Evolutionary conservation across 192 early-diverging fungal genomes (phyloP), one percentile per base, ranked within the genome.

Genomic region (Podila horticola): DNA sequence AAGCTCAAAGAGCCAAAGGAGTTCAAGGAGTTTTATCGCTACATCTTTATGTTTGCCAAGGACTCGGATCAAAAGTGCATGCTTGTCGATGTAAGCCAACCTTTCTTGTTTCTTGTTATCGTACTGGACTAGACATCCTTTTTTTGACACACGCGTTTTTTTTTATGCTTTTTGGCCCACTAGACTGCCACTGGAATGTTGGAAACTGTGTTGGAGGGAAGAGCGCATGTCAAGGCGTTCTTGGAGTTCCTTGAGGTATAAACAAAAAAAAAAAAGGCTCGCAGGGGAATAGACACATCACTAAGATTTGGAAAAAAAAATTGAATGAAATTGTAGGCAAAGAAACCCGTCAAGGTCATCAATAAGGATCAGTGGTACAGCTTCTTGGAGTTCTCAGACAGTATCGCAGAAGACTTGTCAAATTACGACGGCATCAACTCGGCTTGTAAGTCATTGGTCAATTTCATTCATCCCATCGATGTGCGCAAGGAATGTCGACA

Each of bases 341-440:
- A 83, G 57, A 74, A 86, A 26, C 85, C 85, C 8, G 85, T 91
- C 57, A 88, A 88, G 50, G 91, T 90, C 5, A 87, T 92, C 49
- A 92, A 89, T 64, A 83, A 84, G 36, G 92, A 93, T 67, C 92
- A 93, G 69, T 93, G 92, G 92, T 71, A 82, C 36, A 90, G 82
- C 62, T 90, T 92, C 58, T 71, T 89, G 22, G 92, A 92, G 13
- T 93, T 93, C 75, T 75, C 84, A 7, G 76, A 73, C 19, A 83
- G 83, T 0, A 74, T 92, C 3, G 59, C 67, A 7, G 75, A 84
- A 22, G 88, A 90, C 59, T 69, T 92, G 19, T 65, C 74, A 26
- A 85, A 84, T 34, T 91, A 92, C 61, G 92, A 93, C 55, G 86
- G 85, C 31, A 79, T 63, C 55, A 73, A 66, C 57, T 88, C 86